Evolutionary conservation across 169 alveolate species (phyloP).

Genomic region (Eimeria maxima): DNA sequence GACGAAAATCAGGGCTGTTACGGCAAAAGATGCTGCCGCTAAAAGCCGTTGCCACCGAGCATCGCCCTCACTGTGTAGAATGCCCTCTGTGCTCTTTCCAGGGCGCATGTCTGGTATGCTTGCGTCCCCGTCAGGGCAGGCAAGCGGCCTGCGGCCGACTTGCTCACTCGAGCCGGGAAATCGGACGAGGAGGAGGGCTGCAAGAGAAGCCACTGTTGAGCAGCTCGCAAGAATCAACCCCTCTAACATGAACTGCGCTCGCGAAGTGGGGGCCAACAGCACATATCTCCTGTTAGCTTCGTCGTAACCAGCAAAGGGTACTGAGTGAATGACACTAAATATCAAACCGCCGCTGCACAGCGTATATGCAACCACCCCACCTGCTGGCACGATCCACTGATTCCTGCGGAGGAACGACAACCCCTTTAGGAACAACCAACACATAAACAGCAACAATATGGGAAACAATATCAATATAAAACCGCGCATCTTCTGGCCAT

Average conservation of each 20-base stretch:
- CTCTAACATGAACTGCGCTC: conserved; percentile 64
- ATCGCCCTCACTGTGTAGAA: neutral
- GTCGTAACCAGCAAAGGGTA: conserved; percentile 64
- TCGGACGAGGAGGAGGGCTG: conserved; percentile 14
- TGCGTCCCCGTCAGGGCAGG: neutral
- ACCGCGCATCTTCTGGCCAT: conserved; percentile 5
- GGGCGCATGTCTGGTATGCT: neutral
- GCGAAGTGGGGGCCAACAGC: conserved; percentile 68
- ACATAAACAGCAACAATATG: neutral
- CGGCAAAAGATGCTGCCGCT: conserved; percentile 22
- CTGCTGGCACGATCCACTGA: conserved; percentile 57
- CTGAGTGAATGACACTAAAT: conserved; percentile 58
- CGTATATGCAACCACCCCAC: conserved; percentile 73
- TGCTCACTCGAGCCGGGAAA: neutral
- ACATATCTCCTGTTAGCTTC: conserved; percentile 45
- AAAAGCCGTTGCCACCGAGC: conserved; percentile 36
- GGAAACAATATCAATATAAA: conserved; percentile 28
- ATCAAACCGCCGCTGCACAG: conserved; percentile 68
- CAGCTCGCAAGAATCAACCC: conserved; percentile 33
- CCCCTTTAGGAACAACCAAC: conserved; percentile 43
- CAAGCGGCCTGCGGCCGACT: neutral
- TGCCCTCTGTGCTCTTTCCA: neutral
- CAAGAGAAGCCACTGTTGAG: conserved; percentile 61
- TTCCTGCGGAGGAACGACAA: conserved; percentile 57
- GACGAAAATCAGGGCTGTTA: conserved; percentile 22